Percentiles rank a stretch among this genome's conserved stretches.
Evolutionary conservation across 306 rosid species (phyloP).

Genomic region (Medicago lupulina): DNA sequence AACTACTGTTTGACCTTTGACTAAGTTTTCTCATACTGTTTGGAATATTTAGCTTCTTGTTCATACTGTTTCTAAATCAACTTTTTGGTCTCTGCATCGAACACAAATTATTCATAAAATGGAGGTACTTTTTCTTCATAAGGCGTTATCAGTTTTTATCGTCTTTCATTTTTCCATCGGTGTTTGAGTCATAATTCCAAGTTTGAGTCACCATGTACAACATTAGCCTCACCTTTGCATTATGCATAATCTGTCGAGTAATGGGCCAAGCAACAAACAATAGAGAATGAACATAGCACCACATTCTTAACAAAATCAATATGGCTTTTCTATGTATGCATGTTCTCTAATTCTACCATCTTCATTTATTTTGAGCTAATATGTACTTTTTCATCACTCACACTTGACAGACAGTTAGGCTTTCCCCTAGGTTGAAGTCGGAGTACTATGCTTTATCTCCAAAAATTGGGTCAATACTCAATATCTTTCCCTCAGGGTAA

Average conservation of each 20-base stretch:
- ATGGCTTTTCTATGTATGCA: not conserved
- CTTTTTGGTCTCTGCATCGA: not conserved
- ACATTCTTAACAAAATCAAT: not conserved
- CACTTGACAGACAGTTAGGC: not conserved
- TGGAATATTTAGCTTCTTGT: not conserved
- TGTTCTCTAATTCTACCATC: constrained; percentile 6
- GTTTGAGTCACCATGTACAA: constrained; percentile 3
- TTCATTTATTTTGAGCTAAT: not conserved
- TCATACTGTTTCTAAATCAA: not conserved
- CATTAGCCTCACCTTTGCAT: constrained; percentile 3
- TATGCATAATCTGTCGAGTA: not conserved
- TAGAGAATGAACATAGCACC: not conserved
- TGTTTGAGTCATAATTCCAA: not conserved
- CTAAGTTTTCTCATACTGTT: not conserved
- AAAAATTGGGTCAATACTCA: not conserved
- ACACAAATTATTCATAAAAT: not conserved
- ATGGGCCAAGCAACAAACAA: constrained; percentile 2
- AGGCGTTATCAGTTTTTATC: not conserved
- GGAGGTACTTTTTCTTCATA: not conserved
- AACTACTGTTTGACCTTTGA: not conserved
- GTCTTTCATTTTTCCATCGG: not conserved
- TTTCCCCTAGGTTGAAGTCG: not conserved
- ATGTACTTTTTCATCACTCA: not conserved
- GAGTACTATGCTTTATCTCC: constrained; percentile 7
- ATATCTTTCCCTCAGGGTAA: not conserved